phyloP scores from a whole-genome alignment of 768 basidiomycete genomes.

The Boletus rubropictus region DNA sequence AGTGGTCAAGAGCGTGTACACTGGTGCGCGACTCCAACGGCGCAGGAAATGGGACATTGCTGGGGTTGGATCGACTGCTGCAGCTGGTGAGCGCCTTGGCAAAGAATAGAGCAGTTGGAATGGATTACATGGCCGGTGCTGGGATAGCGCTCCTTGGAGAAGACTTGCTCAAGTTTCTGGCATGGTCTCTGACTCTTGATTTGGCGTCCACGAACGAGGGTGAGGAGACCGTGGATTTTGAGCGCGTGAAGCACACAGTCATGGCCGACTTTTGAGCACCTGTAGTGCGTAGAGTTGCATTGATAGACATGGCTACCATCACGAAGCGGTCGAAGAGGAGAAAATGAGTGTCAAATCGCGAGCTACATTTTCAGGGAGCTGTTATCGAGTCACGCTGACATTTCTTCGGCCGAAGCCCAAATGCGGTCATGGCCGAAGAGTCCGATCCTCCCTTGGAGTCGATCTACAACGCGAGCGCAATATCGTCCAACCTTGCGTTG shows the following conservation, averaged over 20 bases:
- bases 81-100: slow-evolving; percentile 36
- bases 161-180: slow-evolving; percentile 67
- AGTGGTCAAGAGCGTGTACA: slow-evolving; percentile 59
- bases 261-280: slow-evolving; percentile 34
- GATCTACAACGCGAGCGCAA: too few relatives aligned
- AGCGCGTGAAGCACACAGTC: slow-evolving; percentile 37
- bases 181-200: slow-evolving; percentile 73
- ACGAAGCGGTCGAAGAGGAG: slow-evolving; percentile 1
- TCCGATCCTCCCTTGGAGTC: too few relatives aligned
- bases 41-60: slow-evolving; percentile 33
- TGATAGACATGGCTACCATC: slow-evolving; percentile 37
- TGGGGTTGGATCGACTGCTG: slow-evolving; percentile 45
- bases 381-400: slow-evolving; percentile 24
- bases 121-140: slow-evolving; percentile 54
- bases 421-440: slow-evolving; percentile 16
- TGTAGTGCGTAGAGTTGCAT: slow-evolving; percentile 39
- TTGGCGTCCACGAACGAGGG: slow-evolving; percentile 72
- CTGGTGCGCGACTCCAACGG: slow-evolving; percentile 36
- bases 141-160: slow-evolving; percentile 55
- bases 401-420: slow-evolving; percentile 27
- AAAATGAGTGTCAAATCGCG: slow-evolving; percentile 5
- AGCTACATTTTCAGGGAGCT: too few relatives aligned
- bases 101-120: neutral
- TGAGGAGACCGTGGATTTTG: slow-evolving; percentile 45
- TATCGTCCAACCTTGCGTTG: too few relatives aligned